Evolutionary conservation across 768 basidiomycete species (phyloP), one percentile per base, ranked within the genome.

Genomic region (Sarcodon sp.): DNA sequence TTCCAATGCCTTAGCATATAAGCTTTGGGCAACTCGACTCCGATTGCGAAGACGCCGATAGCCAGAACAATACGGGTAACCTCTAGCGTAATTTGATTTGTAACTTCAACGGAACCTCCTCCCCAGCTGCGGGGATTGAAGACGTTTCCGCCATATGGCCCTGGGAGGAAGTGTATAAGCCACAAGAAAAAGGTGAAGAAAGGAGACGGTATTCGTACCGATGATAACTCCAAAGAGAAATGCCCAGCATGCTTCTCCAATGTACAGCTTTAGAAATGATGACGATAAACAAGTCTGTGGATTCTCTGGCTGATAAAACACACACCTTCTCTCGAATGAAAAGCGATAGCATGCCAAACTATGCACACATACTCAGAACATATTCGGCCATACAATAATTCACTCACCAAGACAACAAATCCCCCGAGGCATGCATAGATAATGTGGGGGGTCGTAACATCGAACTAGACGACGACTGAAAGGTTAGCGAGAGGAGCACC

Each of bases 231-330:
- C 90, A 57, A 94, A 89, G 33, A 94, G 61, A 56, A 96, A 96
- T 0, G 94, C 92, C 79, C 89, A 88, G 54, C 87, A 87, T 11
- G 96, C 92, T 72, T 99, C 96, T 51, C 96, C 96, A 50, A 97
- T 80, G 61, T 96, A 97, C 21, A 94, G 64, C 77, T 88, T 46
- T 31, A 34, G 48, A 6, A 13, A 35, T 47, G 47, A 49, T 53
- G 47, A 48, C 50, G 16, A 43, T 32, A 38, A 45, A 2, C 21
- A 27, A 27, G 21, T 27, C 21, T 27, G 21, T 27, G 21, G 21
- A 4, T 2, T 27, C 21, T 4, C 21, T 4, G 21, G 36, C 11
- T 7, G 11, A 15, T 11, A 33, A 21, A n/a, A 61, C 68, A 38
- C 68, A 38, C 47, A 83, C 85, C 69, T 76, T 80, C 69, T 93